phyloP scores from a whole-genome alignment of 1,284 basidiomycete species.

The Singerocomus rubriflavus region DNA sequence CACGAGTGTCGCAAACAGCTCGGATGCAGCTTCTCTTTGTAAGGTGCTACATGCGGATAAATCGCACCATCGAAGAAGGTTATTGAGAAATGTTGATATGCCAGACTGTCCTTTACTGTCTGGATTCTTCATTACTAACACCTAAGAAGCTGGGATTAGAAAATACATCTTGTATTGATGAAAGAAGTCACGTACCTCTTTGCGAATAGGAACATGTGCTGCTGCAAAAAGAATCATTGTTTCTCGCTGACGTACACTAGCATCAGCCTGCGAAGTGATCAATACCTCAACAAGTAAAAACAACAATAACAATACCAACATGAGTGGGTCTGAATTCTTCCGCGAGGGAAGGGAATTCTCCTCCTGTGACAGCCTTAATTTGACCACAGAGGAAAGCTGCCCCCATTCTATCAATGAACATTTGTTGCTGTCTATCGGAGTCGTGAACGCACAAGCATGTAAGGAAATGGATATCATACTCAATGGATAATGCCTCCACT shows the following conservation, averaged over 20 bases:
- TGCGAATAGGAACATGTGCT: conserved; percentile 57
- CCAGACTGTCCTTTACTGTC: conserved; percentile 23
- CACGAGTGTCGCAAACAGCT: conserved; percentile 63
- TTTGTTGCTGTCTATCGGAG: conserved; percentile 50
- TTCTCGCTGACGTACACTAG: conserved; percentile 53
- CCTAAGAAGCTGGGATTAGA: conserved; percentile 35
- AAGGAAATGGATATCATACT: conserved; percentile 47
- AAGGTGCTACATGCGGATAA: conserved; percentile 45
- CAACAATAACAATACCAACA: conserved; percentile 18
- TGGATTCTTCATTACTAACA: conserved; percentile 37
- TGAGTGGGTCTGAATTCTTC: conserved; percentile 25
- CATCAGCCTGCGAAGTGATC: conserved; percentile 38
- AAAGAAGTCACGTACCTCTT: conserved; percentile 48
- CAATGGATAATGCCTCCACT: conserved; percentile 56
- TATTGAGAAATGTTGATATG: conserved; percentile 49
- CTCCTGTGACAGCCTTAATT: conserved; percentile 51
- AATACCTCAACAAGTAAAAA: neutral
- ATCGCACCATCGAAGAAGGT: conserved; percentile 59
- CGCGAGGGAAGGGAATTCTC: conserved; percentile 27
- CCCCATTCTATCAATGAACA: conserved; percentile 51
- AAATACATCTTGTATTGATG: neutral
- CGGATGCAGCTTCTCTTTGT: conserved; percentile 59
- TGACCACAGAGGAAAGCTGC: conserved; percentile 61
- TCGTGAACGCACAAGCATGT: conserved; percentile 11
- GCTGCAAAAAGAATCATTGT: conserved; percentile 67